phyloP scores from a whole-genome alignment of 1,284 basidiomycete genomes.

The Puccinia horiana region DNA sequence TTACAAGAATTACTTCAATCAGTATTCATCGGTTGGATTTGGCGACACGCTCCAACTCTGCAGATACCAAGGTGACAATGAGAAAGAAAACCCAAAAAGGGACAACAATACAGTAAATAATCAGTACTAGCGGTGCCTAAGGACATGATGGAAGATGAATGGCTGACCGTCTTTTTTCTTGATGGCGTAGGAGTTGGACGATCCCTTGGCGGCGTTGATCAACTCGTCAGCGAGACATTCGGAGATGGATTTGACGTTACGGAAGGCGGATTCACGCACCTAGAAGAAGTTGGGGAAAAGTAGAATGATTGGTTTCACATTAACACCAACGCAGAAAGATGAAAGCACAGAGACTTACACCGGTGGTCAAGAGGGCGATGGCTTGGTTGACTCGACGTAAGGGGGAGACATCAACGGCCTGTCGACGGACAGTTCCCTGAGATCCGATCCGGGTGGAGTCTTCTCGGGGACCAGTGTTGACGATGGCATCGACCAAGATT shows the following conservation, averaged over 20 bases:
- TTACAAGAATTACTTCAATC: background rate
- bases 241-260: slow-evolving; percentile 98
- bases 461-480: slow-evolving; percentile 99
- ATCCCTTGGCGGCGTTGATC: slow-evolving; percentile 99
- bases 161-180: slow-evolving; percentile 72
- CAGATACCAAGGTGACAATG: background rate
- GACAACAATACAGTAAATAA: background rate
- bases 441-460: slow-evolving; percentile 99
- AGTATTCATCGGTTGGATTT: slow-evolving; percentile 89
- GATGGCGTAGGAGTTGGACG: slow-evolving; percentile 99
- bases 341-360: slow-evolving; percentile 57
- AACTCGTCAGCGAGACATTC: slow-evolving; percentile 95
- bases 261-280: slow-evolving; percentile 98
- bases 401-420: slow-evolving; percentile 99
- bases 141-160: background rate
- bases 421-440: slow-evolving; percentile 98
- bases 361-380: slow-evolving; percentile 89
- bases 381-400: slow-evolving; percentile 98
- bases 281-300: background rate
- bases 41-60: slow-evolving; percentile 97
- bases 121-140: background rate
- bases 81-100: background rate
- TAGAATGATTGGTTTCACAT: background rate
- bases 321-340: background rate
- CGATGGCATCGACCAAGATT: slow-evolving; percentile 96